Base-by-base conservation (phyloP, 2,329 filamentous ascomycete species). In the Periconia digitata region DNA sequence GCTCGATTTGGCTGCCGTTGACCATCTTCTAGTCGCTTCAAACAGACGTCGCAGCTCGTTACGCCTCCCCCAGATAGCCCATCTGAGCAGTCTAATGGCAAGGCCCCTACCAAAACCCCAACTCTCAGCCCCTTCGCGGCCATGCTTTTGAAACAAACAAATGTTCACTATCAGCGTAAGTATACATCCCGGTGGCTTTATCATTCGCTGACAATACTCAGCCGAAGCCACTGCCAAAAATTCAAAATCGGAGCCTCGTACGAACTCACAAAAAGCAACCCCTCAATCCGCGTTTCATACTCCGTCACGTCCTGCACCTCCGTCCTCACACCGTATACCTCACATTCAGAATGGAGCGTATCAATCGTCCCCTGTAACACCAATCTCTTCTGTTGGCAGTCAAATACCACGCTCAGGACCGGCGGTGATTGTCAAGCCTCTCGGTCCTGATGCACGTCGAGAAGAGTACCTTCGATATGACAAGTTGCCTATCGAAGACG, bases 71-170 rank as follows among this genome's bases (percentile, higher is more conserved):
- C 66, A n/a, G 64, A 67, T 8, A 64, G 55, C 37, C 53, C 64
- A 16, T 45, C 46, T 4, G 55, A 50, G 44, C 45, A 51, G 16
- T 17, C 40, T 40, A 64, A 69, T 55, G 60, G 57, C 12, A 46
- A 53, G 8, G 39, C 36, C n/a, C 50, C 59, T 13, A 55, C 46
- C 20, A 44, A 52, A 20, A 37, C 43, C 3, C 55, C 59, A 6
- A 44, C 65, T 15, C 70, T 84, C 18, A 79, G 78, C 47, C 69
- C 76, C 1, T 83, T 85, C 60, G 79, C 80, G 17, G 75, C 71
- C 45, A 78, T 81, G 76, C 72, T 84, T 45, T 57, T 83, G 37
- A 74, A 73, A 20, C 62, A 61, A 23, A 72, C 70, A 4, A 56
- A 72, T 17, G 62, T 76, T 13, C 52, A 63, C 12, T 75, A 69